Base-by-base conservation (phyloP, 1,284 basidiomycete species). In the Rhizoctonia solani region DNA sequence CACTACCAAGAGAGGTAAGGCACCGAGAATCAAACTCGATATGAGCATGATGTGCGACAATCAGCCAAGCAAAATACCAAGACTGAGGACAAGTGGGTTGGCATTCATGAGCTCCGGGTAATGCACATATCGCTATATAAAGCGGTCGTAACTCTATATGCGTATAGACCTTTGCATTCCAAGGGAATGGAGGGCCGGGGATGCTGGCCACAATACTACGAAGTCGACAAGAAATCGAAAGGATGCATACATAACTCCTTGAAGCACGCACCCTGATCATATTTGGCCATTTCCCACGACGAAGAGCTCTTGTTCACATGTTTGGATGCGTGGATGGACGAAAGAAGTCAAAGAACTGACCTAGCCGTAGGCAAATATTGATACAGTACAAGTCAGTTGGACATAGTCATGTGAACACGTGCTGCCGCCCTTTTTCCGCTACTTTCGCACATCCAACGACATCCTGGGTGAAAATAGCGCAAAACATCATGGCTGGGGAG, bases 111-210 rank as follows among this genome's bases (percentile, higher is more conserved):
- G 9, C 8, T 21, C 16, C 37, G 9, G 8, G 9, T 4, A 47
- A 27, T 1, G 42, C 42, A 42, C 42, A 47, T n/a, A 50, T 19
- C 23, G 50, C 8, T 21, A 34, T 63, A 52, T 63, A 63, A 63
- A 19, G 21, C 47, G 59, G 59, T 16, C 37, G 16, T 63, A 63
- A 8, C n/a, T 53, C 59, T 42, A 63, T 52, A 63, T 63, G 49
- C 32, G 47, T 19, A n/a, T 52, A 46, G 32, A 11, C 5, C 6
- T 19, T 11, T 19, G 6, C 21, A 11, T 46, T 46, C 44, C 9
- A 9, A 9, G 16, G 8, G 37, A 8, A 39, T 39, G 16, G 8
- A 39, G 37, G 37, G 16, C 37, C 16, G 37, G 16, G 16, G 37
- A 8, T 16, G 37, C 37, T 16, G 9, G 8, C 44, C 6, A 9